Evolutionary conservation across 2,329 filamentous ascomycete species (phyloP), one percentile per base, ranked within the genome.

Genomic region (Epichloe festucae): DNA sequence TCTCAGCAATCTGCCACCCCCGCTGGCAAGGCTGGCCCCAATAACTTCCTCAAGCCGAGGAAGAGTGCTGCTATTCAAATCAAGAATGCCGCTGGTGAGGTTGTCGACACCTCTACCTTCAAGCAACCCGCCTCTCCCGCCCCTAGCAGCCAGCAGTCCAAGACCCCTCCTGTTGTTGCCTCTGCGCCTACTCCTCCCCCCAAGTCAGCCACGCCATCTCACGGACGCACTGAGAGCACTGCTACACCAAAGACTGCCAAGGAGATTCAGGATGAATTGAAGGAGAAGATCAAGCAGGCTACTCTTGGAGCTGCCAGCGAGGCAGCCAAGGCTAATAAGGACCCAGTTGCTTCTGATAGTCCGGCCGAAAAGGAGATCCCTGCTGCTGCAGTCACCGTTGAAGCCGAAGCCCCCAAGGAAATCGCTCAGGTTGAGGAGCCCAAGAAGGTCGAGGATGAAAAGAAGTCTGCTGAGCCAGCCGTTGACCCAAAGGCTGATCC

Each of bases 181-280:
- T 86, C 88, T 3, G 82, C 85, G 0, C 80, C 84, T 3, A 91
- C 89, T 0, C 87, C 88, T 8, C 88, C 89, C 23, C 87, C 88
- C 23, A 89, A 89, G 62, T 75, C 84, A 3, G 73, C 79, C 10
- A 89, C 79, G 43, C 75, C 82, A 19, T 75, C 84, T 19, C 87
- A 93, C 60, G 70, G 70, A 51, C 84, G 87, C 42, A 75, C 81
- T 15, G 88, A 94, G 49, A 90, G 84, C 68, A 77, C 70, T n/a
- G 66, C 71, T 19, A 74, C 74, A 23, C 73, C 72, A 42, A 93
- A 93, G 76, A 85, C 85, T 1, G 79, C 81, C 38, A 85, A 91
- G 65, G 86, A 95, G 69, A 88, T 88, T 56, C 84, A 84, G 53
- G 81, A 87, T 57, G 89, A 95, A 69, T 86, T 90, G 62, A 85